phyloP scores from a whole-genome alignment of 805 yeast genomes.

The Candida nemodendra region DNA sequence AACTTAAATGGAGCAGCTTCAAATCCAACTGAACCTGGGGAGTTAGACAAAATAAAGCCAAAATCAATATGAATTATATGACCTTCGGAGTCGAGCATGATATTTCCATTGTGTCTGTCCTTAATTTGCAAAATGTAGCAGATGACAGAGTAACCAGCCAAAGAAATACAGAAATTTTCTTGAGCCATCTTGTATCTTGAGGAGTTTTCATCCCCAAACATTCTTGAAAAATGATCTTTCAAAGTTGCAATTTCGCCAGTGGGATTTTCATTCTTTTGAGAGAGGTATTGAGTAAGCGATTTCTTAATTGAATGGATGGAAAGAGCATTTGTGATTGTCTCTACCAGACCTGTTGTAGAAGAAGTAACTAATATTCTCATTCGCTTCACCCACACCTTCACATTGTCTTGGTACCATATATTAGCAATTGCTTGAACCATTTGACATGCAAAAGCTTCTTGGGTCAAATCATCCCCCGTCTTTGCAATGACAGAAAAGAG shows the following conservation, averaged over 20 bases:
- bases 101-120: conserved; percentile 96
- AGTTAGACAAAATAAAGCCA: conserved; percentile 87
- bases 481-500: conserved; percentile 93
- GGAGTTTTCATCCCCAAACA: conserved; percentile 66
- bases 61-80: conserved; percentile 95
- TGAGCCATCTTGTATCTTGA: conserved; percentile 70
- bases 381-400: conserved; percentile 85
- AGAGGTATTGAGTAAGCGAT: conserved; percentile 75
- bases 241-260: conserved; percentile 70
- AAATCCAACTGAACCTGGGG: conserved; percentile 96
- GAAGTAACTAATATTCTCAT: conserved; percentile 93
- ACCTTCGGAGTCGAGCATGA: conserved; percentile 94
- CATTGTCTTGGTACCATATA: conserved; percentile 70
- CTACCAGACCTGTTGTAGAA: conserved; percentile 87
- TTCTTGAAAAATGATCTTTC: conserved; percentile 71
- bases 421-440: conserved; percentile 82
- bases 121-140: conserved; percentile 89
- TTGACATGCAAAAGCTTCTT: conserved; percentile 98
- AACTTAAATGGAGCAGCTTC: conserved; percentile 97
- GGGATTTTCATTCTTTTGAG: conserved; percentile 64
- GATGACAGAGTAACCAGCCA: conserved; percentile 90
- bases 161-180: conserved; percentile 76
- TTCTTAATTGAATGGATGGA: conserved; percentile 94
- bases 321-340: conserved; percentile 92
- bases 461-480: conserved; percentile 93